Evolutionary conservation across 2,329 filamentous ascomycete genomes (phyloP), one percentile per base, ranked within the genome.

Genomic region (Exophiala viscosa): DNA sequence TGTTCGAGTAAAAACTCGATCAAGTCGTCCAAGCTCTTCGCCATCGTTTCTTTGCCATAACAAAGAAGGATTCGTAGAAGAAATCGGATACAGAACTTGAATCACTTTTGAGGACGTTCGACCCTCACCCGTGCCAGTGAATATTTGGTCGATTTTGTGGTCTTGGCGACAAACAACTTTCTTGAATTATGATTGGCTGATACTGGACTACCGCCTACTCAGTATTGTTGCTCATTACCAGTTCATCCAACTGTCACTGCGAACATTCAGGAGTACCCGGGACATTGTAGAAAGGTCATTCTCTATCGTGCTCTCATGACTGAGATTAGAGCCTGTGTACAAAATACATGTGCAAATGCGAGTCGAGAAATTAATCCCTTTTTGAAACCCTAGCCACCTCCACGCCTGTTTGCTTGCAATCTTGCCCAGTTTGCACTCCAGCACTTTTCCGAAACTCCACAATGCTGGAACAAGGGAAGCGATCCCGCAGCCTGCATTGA

Each of bases 1-100:
- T 82, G 77, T 54, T 77, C 75, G 43, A 84, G 70, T 50, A 85
- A 64, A 67, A 75, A 79, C 63, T 83, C 75, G 56, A 84, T 73
- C 59, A 85, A 68, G 45, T 77, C 73, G 64, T 82, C 80, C 54
- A 82, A 70, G 49, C 76, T 77, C 53, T 68, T 70, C 48, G 70
- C 72, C 76, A 78, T 78, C 47, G 45, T 64, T 52, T 57, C 13
- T 14, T n/a, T 43, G 35, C 54, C 57, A 57, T 59, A 33, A 43
- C 51, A 52, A 10, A 48, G 23, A 40, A 45, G 31, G 39, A 17
- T 11, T 14, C 7, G 8, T 13, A 11, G 28, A 20, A 11, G 39
- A 32, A 41, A 11, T 13, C n/a, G 39, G 28, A 33, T 32, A 34
- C n/a, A n/a, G 35, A 15, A 43, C 20, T 4, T 45, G 17, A 41